Evolutionary conservation across 768 basidiomycete genomes (phyloP).

Genomic region (Trametes maxima): DNA sequence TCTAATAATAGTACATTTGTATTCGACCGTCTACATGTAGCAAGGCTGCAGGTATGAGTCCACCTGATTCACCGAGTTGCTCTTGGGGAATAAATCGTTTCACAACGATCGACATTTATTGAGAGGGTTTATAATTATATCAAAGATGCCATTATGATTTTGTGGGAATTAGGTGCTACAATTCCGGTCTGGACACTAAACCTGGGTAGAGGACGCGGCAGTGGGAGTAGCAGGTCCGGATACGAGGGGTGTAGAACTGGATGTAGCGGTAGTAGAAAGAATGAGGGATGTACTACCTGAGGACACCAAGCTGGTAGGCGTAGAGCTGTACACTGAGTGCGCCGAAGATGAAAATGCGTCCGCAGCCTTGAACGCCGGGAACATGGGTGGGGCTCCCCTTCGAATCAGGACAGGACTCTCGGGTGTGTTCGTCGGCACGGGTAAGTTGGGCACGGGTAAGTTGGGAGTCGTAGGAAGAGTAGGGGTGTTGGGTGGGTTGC

Average conservation of each 20-base stretch:
- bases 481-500: conserved; percentile 28
- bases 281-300: background rate
- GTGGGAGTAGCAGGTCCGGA: no score
- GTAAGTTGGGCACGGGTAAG: background rate
- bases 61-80: no score
- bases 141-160: background rate
- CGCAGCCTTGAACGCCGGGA: conserved; percentile 6
- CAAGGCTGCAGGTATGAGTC: no score
- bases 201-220: no score
- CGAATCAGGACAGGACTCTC: conserved; percentile 2
- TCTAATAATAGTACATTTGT: no score
- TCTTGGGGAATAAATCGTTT: no score
- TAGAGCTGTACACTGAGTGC: background rate
- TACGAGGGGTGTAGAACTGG: background rate
- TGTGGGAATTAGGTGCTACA: background rate
- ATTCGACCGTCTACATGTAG: no score
- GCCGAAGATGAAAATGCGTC: conserved; percentile 4
- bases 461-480: background rate
- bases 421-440: background rate
- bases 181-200: no score
- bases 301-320: background rate
- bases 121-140: background rate
- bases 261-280: background rate
- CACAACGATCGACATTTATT: background rate
- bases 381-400: conserved; percentile 12